phyloP scores from a whole-genome alignment of 306 rosid species.

The Elaeagnus macrophylla region DNA sequence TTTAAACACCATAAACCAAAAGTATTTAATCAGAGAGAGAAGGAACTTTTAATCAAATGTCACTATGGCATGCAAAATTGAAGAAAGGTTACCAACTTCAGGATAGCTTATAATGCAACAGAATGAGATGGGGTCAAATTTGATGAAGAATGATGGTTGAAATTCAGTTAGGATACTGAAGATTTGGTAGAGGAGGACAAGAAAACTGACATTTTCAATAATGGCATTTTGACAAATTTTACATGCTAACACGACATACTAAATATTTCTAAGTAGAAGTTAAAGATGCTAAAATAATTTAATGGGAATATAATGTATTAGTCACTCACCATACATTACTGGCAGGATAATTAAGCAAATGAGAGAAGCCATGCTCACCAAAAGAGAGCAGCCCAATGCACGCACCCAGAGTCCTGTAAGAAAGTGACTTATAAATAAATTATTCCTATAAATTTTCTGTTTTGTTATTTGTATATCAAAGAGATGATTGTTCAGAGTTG shows the following conservation, averaged over 20 bases:
- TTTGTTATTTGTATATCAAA: too few relatives aligned
- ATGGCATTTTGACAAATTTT: too few relatives aligned
- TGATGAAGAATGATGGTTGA: too few relatives aligned
- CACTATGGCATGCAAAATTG: too few relatives aligned
- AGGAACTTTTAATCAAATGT: too few relatives aligned
- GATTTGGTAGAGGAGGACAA: slow-evolving; percentile 1
- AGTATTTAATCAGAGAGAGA: not conserved
- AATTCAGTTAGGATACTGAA: not conserved
- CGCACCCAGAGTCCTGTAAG: slow-evolving; percentile 67
- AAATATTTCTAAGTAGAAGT: too few relatives aligned
- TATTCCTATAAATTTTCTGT: not conserved
- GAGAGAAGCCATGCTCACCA: slow-evolving; percentile 97
- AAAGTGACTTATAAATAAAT: slow-evolving; percentile 4
- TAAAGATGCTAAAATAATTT: too few relatives aligned
- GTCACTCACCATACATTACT: slow-evolving; percentile 64
- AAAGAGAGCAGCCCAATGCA: slow-evolving; percentile 89
- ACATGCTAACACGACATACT: too few relatives aligned
- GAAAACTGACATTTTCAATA: not conserved
- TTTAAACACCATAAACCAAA: slow-evolving; percentile 11
- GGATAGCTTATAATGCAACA: too few relatives aligned
- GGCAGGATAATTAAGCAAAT: slow-evolving; percentile 77
- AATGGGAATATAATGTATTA: not conserved
- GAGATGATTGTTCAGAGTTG: too few relatives aligned
- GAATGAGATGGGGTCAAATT: too few relatives aligned
- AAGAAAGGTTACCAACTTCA: too few relatives aligned